Percentiles rank a stretch among this genome's conserved stretches.
phyloP scores from a whole-genome alignment of 345 rosid species.

The Kandelia obovata region DNA sequence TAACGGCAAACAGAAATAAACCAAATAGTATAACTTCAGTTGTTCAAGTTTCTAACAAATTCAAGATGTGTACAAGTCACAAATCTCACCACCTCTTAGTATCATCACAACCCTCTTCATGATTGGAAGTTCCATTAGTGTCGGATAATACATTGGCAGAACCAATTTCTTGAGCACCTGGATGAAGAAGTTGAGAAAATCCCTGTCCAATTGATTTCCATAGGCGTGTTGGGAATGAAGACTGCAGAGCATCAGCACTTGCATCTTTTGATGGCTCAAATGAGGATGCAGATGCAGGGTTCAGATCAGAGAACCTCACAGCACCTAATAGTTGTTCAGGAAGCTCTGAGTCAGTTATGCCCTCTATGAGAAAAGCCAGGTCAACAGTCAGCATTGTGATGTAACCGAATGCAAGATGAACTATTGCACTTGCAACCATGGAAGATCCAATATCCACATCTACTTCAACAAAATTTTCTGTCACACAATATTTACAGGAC shows the following conservation, averaged over 20 bases:
- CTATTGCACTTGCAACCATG: conserved; percentile 93
- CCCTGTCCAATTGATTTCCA: conserved; percentile 89
- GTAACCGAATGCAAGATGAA: conserved; percentile 86
- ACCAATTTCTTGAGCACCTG: conserved; percentile 49
- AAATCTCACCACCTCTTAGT: conserved; percentile 44
- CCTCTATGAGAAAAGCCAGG: conserved; percentile 80
- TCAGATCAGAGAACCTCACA: conserved; percentile 73
- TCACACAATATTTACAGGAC: conserved; percentile 53
- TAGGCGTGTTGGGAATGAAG: conserved; percentile 54
- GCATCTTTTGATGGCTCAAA: conserved; percentile 34
- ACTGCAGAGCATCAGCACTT: conserved; percentile 26
- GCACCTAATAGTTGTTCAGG: conserved; percentile 81
- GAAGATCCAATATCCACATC: conserved; percentile 97
- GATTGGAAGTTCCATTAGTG: conserved; percentile 34
- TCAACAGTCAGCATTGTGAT: conserved; percentile 86
- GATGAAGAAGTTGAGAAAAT: conserved; percentile 62
- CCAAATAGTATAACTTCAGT: not conserved
- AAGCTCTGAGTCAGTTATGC: conserved; percentile 75
- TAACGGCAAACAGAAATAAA: not conserved
- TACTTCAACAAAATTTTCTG: conserved; percentile 61
- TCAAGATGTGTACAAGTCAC: not conserved
- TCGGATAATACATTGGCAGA: conserved; percentile 24
- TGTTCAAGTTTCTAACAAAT: not conserved
- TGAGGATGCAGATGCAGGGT: conserved; percentile 53
- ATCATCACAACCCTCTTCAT: conserved; percentile 30